Percentiles rank a stretch among this genome's conserved stretches.
Evolutionary conservation across 2,329 filamentous ascomycete genomes (phyloP).

Genomic region (Ophiostoma ips): DNA sequence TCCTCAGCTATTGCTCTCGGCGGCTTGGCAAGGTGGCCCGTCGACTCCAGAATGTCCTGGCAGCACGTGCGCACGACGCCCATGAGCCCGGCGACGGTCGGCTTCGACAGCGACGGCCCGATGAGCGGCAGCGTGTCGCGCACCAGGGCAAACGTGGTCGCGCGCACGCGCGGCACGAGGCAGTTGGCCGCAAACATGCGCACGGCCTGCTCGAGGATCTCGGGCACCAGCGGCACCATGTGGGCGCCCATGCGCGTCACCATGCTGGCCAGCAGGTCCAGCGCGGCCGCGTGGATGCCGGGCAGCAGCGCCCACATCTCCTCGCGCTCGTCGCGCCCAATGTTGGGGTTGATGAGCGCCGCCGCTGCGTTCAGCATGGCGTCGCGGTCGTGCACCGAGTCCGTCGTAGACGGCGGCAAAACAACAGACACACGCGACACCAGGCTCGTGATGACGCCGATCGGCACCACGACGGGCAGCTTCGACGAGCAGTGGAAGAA

Average conservation of each 20-base stretch:
- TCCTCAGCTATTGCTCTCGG: constrained; percentile 16
- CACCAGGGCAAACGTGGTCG: constrained; percentile 45
- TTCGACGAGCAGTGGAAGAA: constrained; percentile 53
- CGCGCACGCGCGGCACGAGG: constrained; percentile 39
- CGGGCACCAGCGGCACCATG: constrained; percentile 45
- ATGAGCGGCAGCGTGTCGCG: constrained; percentile 42
- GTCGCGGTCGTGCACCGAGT: constrained; percentile 26
- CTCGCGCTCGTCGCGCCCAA: constrained; percentile 69
- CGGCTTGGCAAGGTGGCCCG: constrained; percentile 24
- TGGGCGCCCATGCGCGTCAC: constrained; percentile 42
- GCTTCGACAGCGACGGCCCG: constrained; percentile 53
- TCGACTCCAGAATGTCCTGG: constrained; percentile 51
- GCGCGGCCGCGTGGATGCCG: constrained; percentile 56
- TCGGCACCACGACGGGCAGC: constrained; percentile 48
- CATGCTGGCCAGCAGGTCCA: constrained; percentile 47
- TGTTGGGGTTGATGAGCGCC: constrained; percentile 58
- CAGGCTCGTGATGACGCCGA: constrained; percentile 56
- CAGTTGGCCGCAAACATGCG: constrained; percentile 54
- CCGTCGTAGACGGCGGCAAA: constrained; percentile 28
- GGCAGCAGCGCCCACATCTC: constrained; percentile 62
- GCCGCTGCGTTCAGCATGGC: too few relatives aligned
- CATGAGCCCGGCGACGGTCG: constrained; percentile 48
- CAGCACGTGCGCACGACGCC: constrained; percentile 55
- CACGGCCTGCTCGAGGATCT: constrained; percentile 54
- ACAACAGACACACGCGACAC: constrained; percentile 57